Conservation (phyloP, 169 alveolate genomes). For the Cryptosporidium meleagridis region DNA sequence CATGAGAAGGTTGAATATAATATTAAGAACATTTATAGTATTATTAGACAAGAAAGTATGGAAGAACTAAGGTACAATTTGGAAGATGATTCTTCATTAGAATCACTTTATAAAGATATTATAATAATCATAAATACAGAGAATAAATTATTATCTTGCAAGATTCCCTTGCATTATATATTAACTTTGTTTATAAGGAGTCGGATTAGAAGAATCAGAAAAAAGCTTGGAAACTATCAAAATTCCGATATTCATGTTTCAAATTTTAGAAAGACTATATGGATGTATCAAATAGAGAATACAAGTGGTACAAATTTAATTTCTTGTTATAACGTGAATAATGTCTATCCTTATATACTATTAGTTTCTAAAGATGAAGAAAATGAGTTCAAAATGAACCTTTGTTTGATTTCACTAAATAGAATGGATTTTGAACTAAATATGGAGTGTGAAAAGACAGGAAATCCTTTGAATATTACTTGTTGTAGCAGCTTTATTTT, state of each 20-base stretch:
- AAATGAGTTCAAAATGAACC: background rate
- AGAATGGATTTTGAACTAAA: conserved; percentile 11
- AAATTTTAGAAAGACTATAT: conserved; percentile 14
- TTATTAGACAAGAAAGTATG: conserved; percentile 30
- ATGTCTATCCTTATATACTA: conserved; percentile 35
- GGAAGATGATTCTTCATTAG: conserved; percentile 1
- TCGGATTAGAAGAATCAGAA: background rate
- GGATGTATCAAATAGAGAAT: conserved; percentile 24
- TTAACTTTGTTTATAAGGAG: conserved; percentile 13
- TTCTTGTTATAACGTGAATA: conserved; percentile 17
- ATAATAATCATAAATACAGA: conserved; percentile 14
- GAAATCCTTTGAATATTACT: conserved; percentile 7
- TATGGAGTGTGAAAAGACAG: background rate
- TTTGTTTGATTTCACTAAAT: conserved; percentile 17
- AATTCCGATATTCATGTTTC: background rate
- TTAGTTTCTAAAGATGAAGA: background rate
- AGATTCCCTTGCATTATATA: conserved; percentile 31
- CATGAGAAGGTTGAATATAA: conserved; percentile 6
- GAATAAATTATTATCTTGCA: conserved; percentile 11
- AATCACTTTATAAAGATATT: conserved; percentile 13
- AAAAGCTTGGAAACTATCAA: background rate
- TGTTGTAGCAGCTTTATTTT: background rate
- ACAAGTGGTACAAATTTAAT: background rate
- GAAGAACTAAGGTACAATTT: conserved; percentile 7
- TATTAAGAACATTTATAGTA: conserved; percentile 13